Evolutionary conservation across 2,329 filamentous ascomycete species (phyloP), one percentile per base, ranked within the genome.

Genomic region (Phyllosticta paracitricarpa): DNA sequence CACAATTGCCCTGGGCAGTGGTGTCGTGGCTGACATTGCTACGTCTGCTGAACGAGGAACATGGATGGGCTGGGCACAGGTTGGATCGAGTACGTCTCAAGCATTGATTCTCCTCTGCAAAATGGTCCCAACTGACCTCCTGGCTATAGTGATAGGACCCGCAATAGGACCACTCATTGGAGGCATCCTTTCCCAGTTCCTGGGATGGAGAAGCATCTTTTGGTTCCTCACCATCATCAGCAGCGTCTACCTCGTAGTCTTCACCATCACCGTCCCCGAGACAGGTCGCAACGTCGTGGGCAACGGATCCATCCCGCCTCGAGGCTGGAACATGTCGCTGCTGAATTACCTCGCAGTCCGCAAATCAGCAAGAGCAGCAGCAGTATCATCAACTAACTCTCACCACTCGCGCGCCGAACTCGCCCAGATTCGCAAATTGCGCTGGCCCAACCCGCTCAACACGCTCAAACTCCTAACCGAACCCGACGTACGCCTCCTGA

Each of bases 371-470:
- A 8, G 51, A 35, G 9, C 35, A 33, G 30, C 35, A 40, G 4
- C 35, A 40, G 8, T 9, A 56, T 19, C 54, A 56, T 5, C 9
- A 33, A 51, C 63, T 24, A 33, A 51, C 24, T 2, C 58, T 25
- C 54, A 65, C 3, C 63, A 69, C 7, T 63, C 65, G 4, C 65
- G 65, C n/a, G 67, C 69, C 10, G 58, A 63, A 3, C 62, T 74
- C 14, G 66, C 69, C 7, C 63, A 65, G 6, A 66, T 67, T 9
- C 68, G 72, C 17, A 74, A 72, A 54, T 67, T 78, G 4, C 68
- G 69, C 2, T 74, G 77, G 28, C 78, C 78, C 0, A 81, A 80
- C 61, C 78, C 78, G 0, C 63, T 79, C 4, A 69, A 71, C 25
- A 73, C 75, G 0, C 66, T 80, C 26, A 64, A 66, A 7, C 71